Evolutionary conservation across 306 rosid species (phyloP).

Genomic region (Vigna angularis): DNA sequence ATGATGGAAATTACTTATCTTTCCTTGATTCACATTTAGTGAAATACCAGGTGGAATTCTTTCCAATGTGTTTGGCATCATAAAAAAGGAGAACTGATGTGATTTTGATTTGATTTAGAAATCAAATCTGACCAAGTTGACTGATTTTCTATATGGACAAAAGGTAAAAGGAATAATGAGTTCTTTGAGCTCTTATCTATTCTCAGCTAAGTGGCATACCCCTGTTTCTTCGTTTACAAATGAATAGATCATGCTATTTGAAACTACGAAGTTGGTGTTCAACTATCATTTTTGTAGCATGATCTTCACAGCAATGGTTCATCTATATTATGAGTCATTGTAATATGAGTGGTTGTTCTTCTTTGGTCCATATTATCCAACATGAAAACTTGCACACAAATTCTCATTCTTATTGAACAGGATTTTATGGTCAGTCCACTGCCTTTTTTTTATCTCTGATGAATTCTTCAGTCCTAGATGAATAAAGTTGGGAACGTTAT

Average conservation of each 20-base stretch:
- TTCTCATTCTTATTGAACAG: background rate
- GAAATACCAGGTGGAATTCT: background rate
- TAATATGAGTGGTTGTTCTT: background rate
- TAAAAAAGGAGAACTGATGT: background rate
- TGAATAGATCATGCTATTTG: background rate
- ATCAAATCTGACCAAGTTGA: background rate
- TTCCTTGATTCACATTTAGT: slow-evolving; percentile 1
- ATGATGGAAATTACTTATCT: background rate
- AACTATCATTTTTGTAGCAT: background rate
- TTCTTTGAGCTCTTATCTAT: background rate
- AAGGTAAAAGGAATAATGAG: slow-evolving; percentile 2
- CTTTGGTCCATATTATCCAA: slow-evolving; percentile 10
- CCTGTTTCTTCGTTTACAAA: slow-evolving; percentile 1
- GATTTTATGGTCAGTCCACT: background rate
- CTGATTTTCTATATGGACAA: background rate
- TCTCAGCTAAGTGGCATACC: background rate
- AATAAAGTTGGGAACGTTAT: background rate
- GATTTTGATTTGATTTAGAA: background rate
- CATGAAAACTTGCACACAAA: background rate
- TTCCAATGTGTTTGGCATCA: slow-evolving; percentile 13
- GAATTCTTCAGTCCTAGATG: background rate
- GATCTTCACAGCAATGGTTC: background rate
- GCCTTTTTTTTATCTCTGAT: background rate
- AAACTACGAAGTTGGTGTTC: background rate
- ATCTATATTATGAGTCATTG: background rate